Conservation (phyloP, 148 eudicot species). For the Silene latifolia region DNA sequence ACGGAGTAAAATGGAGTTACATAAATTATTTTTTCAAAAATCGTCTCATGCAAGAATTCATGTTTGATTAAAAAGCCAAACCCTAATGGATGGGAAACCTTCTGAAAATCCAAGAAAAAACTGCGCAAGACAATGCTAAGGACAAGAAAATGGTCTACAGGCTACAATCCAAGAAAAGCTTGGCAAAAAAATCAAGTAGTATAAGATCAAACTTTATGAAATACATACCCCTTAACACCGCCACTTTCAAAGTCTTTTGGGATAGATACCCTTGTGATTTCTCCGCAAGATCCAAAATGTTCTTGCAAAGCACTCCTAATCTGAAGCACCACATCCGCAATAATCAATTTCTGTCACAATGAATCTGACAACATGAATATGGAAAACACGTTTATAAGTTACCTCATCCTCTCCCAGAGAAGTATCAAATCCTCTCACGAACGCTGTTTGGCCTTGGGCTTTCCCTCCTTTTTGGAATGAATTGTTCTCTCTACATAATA, state of each 20-base stretch:
- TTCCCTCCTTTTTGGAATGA: constrained; percentile 53
- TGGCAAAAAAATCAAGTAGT: too few species aligned
- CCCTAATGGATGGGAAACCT: too few species aligned
- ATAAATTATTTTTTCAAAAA: too few species aligned
- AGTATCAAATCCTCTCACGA: constrained; percentile 66
- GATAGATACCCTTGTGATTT: constrained; percentile 57
- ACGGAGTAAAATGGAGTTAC: too few species aligned
- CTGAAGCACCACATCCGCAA: constrained; percentile 30
- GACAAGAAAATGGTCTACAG: too few species aligned
- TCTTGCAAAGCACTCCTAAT: constrained; percentile 47
- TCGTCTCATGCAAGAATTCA: too few species aligned
- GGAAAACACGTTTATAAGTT: not conserved
- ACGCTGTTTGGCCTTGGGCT: constrained; percentile 41
- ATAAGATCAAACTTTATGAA: not conserved
- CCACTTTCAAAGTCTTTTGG: constrained; percentile 53
- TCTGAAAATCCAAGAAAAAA: too few species aligned
- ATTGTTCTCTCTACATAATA: constrained; percentile 32
- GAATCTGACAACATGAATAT: not conserved
- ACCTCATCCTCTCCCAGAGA: constrained; percentile 58
- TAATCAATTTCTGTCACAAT: not conserved
- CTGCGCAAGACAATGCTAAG: too few species aligned
- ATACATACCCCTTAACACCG: constrained; percentile 57
- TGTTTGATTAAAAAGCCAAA: too few species aligned
- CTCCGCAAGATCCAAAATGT: constrained; percentile 75
- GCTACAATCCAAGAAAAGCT: too few species aligned